phyloP scores from a whole-genome alignment of 176 grass and related monocot genomes.

The Carex littledalei region DNA sequence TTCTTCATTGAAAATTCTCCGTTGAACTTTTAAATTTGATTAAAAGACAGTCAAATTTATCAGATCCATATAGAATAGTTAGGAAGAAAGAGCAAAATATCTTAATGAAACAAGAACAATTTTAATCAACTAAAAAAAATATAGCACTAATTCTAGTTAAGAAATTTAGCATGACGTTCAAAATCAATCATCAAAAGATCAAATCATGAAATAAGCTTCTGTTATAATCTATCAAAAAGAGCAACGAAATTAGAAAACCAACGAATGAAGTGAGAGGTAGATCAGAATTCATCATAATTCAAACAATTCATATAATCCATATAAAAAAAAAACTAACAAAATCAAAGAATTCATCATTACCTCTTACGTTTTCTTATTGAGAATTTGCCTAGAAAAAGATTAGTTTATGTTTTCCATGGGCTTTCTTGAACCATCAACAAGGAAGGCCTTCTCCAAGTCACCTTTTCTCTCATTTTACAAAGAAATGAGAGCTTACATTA shows the following conservation, averaged over 20 bases:
- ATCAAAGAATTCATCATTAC: neutral
- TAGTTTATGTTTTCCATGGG: slow-evolving; percentile 67
- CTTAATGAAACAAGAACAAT: neutral
- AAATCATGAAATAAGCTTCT: neutral
- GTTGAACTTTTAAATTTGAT: neutral
- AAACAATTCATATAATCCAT: neutral
- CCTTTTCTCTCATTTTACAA: slow-evolving; percentile 15
- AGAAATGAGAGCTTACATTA: neutral
- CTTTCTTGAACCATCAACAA: slow-evolving; percentile 98
- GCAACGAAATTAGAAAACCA: neutral
- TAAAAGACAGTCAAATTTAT: neutral
- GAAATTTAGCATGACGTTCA: neutral
- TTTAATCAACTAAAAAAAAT: neutral
- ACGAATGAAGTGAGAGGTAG: neutral
- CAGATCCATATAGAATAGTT: slow-evolving; percentile 6
- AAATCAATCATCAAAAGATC: neutral
- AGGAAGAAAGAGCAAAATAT: neutral
- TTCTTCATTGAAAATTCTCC: neutral
- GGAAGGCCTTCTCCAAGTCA: slow-evolving; percentile 14
- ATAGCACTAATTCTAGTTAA: neutral
- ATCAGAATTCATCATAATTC: neutral
- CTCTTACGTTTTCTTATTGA: neutral
- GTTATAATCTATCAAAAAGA: neutral
- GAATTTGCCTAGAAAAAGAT: slow-evolving; percentile 10
- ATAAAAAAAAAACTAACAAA: neutral